A percentile compares a stretch with the other conserved stretches of the same genome.
Evolutionary conservation across 2,329 filamentous ascomycete genomes (phyloP).

Genomic region (Biscogniauxia marginata): DNA sequence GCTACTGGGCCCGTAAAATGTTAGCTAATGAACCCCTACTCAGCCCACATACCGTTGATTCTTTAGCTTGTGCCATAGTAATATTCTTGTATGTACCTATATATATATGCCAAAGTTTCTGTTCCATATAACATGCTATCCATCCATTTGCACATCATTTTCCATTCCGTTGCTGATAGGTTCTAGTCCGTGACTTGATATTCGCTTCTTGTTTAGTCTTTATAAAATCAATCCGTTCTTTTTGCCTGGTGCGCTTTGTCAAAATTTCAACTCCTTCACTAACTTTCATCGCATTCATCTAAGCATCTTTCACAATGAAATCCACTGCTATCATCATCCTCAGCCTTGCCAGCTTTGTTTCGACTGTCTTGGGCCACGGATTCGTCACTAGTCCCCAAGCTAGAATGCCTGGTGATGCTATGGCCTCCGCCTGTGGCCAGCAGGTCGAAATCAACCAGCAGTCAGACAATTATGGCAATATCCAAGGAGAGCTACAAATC

Average conservation of each 20-base stretch:
- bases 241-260: constrained; percentile 3
- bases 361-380: constrained; percentile 52
- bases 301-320: constrained; percentile 15
- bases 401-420: constrained; percentile 50
- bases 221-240: constrained; percentile 1
- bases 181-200: constrained; percentile 6
- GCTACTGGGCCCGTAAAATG: neutral
- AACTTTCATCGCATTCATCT: neutral
- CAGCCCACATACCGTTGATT: neutral
- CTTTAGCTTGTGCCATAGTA: neutral
- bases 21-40: neutral
- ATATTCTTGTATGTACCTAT: neutral
- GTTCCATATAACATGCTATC: neutral
- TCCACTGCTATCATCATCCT: constrained; percentile 10
- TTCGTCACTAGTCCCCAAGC: constrained; percentile 47
- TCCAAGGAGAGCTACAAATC: constrained; percentile 54
- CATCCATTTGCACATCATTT: neutral
- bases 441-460: constrained; percentile 53
- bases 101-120: neutral
- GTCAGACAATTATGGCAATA: constrained; percentile 52
- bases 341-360: constrained; percentile 34
- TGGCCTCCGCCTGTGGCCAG: constrained; percentile 51
- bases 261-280: neutral
- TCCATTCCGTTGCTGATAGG: neutral
- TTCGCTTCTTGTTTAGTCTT: constrained; percentile 2